Base-by-base conservation (phyloP, 106 monocot genomes). In the Alisma plantagoaquatica region DNA sequence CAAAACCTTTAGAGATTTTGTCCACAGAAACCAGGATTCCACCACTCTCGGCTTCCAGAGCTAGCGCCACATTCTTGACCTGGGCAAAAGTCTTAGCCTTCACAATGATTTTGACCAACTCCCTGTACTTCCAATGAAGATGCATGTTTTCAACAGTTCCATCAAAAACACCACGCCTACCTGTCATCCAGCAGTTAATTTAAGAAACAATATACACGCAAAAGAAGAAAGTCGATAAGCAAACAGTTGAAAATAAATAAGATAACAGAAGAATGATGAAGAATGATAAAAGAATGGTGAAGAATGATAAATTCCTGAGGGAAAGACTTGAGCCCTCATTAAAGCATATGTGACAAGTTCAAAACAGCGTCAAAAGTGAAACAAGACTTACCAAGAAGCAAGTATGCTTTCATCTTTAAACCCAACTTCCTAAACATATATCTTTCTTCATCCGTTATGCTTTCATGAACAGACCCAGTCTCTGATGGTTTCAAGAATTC, bases 61-160 rank as follows among this genome's bases (percentile, higher is more conserved):
- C 75, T 61, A 90, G 56, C n/a, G 96, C 96, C 23, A 79, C 60
- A 49, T 63, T 57, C 66, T 60, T 81, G 45, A 85, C 96, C 48
- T 79, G 75, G 23, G 50, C 46, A 65, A 89, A 82, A 45, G 51
- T 78, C 69, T 85, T 98, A 2, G 81, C 75, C 26, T 98, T 98
- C 45, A 85, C 63, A 46, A 98, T 56, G 23, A 98, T 58, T 66
- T 98, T 98, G 32, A 98, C 78, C 27, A 98, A 50, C 53, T 98
- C 96, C 53, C 96, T 66, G 43, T 98, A 98, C 46, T 90, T 98
- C 96, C 96, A 98, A 57, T 98, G 96, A 62, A 98, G 68, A 53
- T 98, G 96, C 96, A 98, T 98, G 69, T 98, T 98, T 66, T 98
- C 96, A 14, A 98, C 78, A 16, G 96, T 98, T 10, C 96, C 96